Conservation (phyloP, 345 rosid species). For the Nasturtium officinale region DNA sequence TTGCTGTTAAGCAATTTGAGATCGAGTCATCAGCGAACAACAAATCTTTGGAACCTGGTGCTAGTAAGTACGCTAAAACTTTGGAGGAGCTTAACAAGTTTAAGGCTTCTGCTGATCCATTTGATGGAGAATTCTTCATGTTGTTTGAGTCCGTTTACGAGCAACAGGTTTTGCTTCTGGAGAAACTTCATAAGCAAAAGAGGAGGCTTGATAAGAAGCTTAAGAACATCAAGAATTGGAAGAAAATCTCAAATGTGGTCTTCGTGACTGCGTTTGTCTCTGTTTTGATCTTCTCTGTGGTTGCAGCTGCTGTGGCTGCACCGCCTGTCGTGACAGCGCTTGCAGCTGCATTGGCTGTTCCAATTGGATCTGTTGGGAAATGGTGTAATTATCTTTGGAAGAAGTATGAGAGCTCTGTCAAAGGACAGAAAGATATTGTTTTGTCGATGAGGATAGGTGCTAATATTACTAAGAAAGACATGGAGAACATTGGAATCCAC, state of each 20-base stretch:
- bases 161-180: constrained; percentile 63
- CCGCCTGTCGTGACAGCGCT: constrained; percentile 74
- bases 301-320: constrained; percentile 84
- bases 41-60: constrained; percentile 34
- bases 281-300: constrained; percentile 76
- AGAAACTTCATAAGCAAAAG: constrained; percentile 51
- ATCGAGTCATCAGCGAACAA: constrained; percentile 42
- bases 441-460: constrained; percentile 57
- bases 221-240: constrained; percentile 71
- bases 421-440: constrained; percentile 58
- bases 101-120: constrained; percentile 76
- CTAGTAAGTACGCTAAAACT: constrained; percentile 56
- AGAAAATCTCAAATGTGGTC: constrained; percentile 67
- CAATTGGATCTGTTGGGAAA: constrained; percentile 74
- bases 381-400: constrained; percentile 80
- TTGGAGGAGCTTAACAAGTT: constrained; percentile 65
- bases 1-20: constrained; percentile 64
- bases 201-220: constrained; percentile 76
- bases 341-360: constrained; percentile 71
- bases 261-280: constrained; percentile 75
- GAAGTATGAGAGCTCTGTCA: constrained; percentile 57
- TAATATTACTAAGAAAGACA: constrained; percentile 53
- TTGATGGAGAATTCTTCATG: constrained; percentile 62
- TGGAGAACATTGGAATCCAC: constrained; percentile 62
- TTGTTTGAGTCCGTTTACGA: constrained; percentile 54